Evolutionary conservation across 2,329 filamentous ascomycete genomes (phyloP).

Genomic region (Fusarium torreyae): DNA sequence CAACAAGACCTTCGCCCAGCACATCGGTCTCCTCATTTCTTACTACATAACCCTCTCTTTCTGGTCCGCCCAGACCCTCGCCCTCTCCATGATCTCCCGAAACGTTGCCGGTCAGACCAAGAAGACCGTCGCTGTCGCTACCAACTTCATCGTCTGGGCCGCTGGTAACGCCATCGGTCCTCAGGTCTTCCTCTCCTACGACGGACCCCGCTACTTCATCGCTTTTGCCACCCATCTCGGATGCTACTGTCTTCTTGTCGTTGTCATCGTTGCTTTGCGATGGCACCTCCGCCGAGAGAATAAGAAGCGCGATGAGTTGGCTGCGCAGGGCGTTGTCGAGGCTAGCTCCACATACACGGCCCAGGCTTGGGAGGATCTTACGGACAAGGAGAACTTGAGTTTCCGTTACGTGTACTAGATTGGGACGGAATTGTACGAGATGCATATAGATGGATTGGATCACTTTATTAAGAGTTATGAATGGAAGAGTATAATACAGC

Average conservation of each 20-base stretch:
- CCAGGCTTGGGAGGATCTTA: constrained; percentile 75
- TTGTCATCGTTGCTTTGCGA: constrained; percentile 70
- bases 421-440: background rate
- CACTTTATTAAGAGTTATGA: background rate
- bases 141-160: constrained; percentile 80
- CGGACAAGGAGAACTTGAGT: constrained; percentile 72
- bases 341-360: constrained; percentile 53
- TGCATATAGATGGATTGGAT: background rate
- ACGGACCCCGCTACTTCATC: constrained; percentile 74
- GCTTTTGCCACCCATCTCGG: constrained; percentile 79
- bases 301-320: constrained; percentile 67
- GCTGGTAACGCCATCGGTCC: constrained; percentile 75
- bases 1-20: background rate
- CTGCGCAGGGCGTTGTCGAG: constrained; percentile 58
- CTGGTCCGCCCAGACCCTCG: constrained; percentile 80
- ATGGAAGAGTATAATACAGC: background rate
- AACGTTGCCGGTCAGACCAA: constrained; percentile 83
- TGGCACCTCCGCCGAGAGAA: constrained; percentile 73
- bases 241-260: constrained; percentile 74
- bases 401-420: constrained; percentile 67
- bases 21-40: constrained; percentile 75
- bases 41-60: constrained; percentile 86
- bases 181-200: constrained; percentile 31
- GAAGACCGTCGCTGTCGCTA: constrained; percentile 76
- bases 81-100: constrained; percentile 76